Evolutionary conservation across 2,329 filamentous ascomycete genomes (phyloP).

Genomic region (Fusarium keratoplasticum): DNA sequence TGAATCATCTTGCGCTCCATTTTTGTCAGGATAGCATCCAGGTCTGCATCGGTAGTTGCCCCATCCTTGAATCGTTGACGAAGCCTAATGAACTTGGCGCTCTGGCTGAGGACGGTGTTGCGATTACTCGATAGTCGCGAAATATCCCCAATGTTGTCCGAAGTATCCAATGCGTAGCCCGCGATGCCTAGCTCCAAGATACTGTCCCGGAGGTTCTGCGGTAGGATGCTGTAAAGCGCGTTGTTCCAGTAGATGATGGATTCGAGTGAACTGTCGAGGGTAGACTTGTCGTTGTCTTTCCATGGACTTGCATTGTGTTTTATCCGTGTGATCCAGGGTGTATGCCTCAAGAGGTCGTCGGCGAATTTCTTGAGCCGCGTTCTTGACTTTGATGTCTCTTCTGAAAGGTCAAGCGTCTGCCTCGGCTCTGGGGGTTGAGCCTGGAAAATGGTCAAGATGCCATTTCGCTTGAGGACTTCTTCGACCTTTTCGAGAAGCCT

Average conservation of each 20-base stretch:
- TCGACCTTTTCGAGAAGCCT: background rate
- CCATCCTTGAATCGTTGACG: background rate
- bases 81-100: background rate
- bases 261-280: background rate
- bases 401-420: accelerated
- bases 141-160: background rate
- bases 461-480: background rate
- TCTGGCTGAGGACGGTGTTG: background rate
- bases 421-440: accelerated
- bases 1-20: background rate
- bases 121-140: background rate
- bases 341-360: background rate
- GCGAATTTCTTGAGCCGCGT: background rate
- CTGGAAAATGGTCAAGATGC: accelerated
- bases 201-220: background rate
- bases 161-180: background rate
- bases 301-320: constrained; percentile 2
- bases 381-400: background rate
- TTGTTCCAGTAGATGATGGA: constrained; percentile 8
- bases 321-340: background rate
- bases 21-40: background rate
- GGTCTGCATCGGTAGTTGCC: accelerated
- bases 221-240: background rate
- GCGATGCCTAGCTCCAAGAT: background rate
- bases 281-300: background rate